Conservation (phyloP, 2,329 filamentous ascomycete species). For the Fusarium floridanum region DNA sequence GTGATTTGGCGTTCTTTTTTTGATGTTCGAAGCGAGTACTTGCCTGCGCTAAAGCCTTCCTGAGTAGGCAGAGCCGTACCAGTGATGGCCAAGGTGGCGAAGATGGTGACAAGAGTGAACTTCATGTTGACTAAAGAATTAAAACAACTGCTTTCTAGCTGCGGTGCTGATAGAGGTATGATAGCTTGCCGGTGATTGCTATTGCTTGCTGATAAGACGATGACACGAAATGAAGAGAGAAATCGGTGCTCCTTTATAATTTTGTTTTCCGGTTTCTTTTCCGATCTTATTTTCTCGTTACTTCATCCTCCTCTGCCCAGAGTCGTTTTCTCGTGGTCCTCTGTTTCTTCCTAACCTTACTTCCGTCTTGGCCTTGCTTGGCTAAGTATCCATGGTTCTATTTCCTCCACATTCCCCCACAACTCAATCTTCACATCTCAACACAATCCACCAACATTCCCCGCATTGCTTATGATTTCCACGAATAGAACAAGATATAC, state of each 20-base stretch:
- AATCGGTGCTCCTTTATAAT: neutral
- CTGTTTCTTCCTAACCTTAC: neutral
- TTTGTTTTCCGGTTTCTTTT: neutral
- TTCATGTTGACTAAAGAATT: neutral
- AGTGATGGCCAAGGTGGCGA: neutral
- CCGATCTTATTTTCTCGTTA: neutral
- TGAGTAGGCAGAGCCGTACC: neutral
- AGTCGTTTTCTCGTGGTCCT: neutral
- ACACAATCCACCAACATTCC: neutral
- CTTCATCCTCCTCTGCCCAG: neutral
- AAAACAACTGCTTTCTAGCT: no score
- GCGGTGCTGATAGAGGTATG: neutral
- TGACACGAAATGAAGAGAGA: neutral
- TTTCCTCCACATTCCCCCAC: neutral
- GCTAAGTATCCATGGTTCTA: neutral
- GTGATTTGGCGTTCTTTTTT: neutral
- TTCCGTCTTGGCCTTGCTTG: neutral
- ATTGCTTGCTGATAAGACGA: neutral
- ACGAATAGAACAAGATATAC: neutral
- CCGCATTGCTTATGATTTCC: neutral
- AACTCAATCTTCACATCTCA: neutral
- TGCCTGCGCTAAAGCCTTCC: neutral
- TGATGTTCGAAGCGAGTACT: neutral
- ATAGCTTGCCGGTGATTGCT: neutral
- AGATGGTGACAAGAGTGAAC: neutral